These are phyloP conservation scores for Phytomonas francai DNA, from an alignment of 208 protist genomes.

Conservation along the genomic window DNA sequence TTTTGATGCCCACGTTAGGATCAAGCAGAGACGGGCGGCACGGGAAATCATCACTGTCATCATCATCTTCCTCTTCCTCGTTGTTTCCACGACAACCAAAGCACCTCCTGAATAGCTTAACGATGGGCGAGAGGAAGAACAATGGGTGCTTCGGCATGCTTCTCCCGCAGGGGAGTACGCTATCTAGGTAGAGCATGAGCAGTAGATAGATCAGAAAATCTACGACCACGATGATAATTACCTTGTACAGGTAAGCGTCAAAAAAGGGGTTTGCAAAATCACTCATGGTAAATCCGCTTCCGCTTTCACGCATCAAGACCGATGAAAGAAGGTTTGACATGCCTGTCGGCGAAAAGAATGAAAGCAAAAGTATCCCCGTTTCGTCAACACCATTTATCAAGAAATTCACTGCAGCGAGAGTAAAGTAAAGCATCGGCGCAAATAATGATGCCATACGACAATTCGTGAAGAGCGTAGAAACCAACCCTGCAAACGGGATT, in stretches of 20 bases:
- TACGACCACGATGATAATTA: constrained; percentile 21
- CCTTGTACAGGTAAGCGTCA: constrained; percentile 15
- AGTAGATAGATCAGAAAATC: constrained; percentile 66
- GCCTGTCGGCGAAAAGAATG: not conserved
- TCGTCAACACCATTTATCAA: not conserved
- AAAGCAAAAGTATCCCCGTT: not conserved
- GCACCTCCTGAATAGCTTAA: not conserved
- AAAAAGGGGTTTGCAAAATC: constrained; percentile 22
- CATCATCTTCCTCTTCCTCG: not conserved
- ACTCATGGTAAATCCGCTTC: constrained; percentile 21
- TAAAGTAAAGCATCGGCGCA: constrained; percentile 65
- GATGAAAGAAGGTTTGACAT: constrained; percentile 7
- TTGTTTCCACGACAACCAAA: not conserved
- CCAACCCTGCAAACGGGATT: constrained; percentile 44
- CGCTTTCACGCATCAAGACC: constrained; percentile 20
- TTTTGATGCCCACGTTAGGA: constrained; percentile 20
- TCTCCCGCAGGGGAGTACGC: constrained; percentile 53
- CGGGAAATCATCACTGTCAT: constrained; percentile 2
- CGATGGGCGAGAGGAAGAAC: constrained; percentile 35
- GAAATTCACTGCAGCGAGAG: constrained; percentile 19
- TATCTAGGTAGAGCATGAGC: constrained; percentile 67
- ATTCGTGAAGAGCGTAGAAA: constrained; percentile 68
- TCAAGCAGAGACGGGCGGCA: constrained; percentile 27
- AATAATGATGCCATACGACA: constrained; percentile 47
- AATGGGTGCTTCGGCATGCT: constrained; percentile 46